Evolutionary conservation across 208 protist species (phyloP).

Genomic region (Leptomonas pyrrhocoris): DNA sequence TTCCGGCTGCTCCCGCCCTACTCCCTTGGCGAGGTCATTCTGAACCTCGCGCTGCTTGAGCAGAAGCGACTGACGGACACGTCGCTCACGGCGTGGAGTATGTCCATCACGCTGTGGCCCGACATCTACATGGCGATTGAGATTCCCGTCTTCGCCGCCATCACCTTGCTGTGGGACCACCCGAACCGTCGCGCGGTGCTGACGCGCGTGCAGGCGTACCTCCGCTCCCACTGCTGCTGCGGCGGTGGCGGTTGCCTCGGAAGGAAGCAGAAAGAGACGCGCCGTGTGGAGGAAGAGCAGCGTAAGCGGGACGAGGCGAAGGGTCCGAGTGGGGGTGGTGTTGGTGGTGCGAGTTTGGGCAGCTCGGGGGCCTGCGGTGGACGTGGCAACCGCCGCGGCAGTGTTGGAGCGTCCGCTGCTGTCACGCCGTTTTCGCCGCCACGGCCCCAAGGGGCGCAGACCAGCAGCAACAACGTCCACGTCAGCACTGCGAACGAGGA

Average conservation of each 20-base stretch:
- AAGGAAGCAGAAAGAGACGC: too few species aligned
- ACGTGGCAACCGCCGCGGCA: background rate
- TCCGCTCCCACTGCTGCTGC: slow-evolving; percentile 32
- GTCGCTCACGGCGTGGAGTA: slow-evolving; percentile 32
- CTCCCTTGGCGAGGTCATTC: slow-evolving; percentile 77
- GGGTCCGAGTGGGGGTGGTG: too few species aligned
- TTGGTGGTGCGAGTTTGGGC: too few species aligned
- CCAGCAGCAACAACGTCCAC: slow-evolving; percentile 1
- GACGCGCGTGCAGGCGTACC: slow-evolving; percentile 35
- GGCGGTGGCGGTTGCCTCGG: too few species aligned
- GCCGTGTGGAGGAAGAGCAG: too few species aligned
- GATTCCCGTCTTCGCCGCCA: slow-evolving; percentile 53
- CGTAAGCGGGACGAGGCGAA: too few species aligned
- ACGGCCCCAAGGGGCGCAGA: background rate
- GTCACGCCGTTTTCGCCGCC: slow-evolving; percentile 8
- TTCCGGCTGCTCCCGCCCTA: slow-evolving; percentile 82
- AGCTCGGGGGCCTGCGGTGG: background rate
- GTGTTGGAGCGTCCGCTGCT: background rate
- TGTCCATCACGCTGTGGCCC: slow-evolving; percentile 49
- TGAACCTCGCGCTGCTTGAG: slow-evolving; percentile 51
- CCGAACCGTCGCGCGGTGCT: too few species aligned
- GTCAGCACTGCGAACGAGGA: too few species aligned
- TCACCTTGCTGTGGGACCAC: slow-evolving; percentile 73
- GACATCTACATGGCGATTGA: slow-evolving; percentile 69
- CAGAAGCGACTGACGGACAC: slow-evolving; percentile 29